Percentiles rank a stretch among this genome's conserved stretches.
These are phyloP conservation scores for Vitis hybrid DNA, from an alignment of 177 flowering plant species.

Conservation along the genomic window DNA sequence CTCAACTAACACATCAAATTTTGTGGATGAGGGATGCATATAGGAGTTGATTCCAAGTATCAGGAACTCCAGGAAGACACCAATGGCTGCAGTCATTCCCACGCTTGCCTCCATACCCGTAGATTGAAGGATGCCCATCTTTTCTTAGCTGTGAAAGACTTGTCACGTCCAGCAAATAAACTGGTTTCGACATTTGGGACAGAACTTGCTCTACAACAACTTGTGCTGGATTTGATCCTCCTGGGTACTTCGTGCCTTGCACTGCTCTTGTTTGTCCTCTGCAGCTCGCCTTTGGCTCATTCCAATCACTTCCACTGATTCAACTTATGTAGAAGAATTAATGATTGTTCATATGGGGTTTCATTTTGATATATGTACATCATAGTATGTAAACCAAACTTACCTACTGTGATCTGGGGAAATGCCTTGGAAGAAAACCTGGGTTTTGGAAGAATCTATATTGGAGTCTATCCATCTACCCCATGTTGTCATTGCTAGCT, in stretches of 20 bases:
- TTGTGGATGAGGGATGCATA: constrained; percentile 20
- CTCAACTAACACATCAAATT: background rate
- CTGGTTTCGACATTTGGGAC: constrained; percentile 20
- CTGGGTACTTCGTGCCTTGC: constrained; percentile 18
- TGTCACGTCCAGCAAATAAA: constrained; percentile 36
- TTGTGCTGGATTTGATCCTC: constrained; percentile 31
- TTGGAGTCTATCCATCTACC: constrained; percentile 25
- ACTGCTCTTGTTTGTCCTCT: constrained; percentile 25
- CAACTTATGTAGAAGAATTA: no score
- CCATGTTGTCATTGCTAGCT: constrained; percentile 27
- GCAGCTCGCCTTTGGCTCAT: constrained; percentile 21
- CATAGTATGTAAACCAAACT: background rate
- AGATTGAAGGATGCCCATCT: constrained; percentile 49
- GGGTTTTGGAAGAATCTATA: constrained; percentile 20
- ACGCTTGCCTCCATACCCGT: constrained; percentile 23
- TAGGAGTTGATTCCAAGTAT: constrained; percentile 52
- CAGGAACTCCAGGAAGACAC: constrained; percentile 60
- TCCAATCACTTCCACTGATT: constrained; percentile 36
- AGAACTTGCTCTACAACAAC: constrained; percentile 30
- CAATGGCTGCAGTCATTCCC: constrained; percentile 49
- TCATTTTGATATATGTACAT: no score
- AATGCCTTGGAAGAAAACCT: constrained; percentile 28
- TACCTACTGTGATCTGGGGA: constrained; percentile 29
- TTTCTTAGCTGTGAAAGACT: constrained; percentile 37
- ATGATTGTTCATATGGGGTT: no score